Base-by-base conservation (phyloP, 2,329 filamentous ascomycete genomes). In the Talaromyces sp. region DNA sequence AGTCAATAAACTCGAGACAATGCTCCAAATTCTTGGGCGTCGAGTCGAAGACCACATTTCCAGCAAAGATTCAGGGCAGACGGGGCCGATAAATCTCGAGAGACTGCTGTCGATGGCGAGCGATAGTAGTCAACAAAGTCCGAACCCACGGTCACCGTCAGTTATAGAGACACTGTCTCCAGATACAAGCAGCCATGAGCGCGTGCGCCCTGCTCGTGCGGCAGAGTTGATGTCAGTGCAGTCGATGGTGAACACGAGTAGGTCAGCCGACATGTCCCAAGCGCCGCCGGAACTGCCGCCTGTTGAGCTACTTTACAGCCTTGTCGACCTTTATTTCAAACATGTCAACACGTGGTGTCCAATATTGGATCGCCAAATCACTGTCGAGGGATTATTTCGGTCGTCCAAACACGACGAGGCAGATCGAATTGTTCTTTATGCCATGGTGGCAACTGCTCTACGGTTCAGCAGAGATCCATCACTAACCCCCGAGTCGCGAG, bases 261-360 rank as follows among this genome's bases (percentile, higher is more conserved):
- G 50, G 50, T 31, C 50, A n/a, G 50, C 16, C 18, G 18, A 30
- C 31, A 52, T 33, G 44, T 16, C 72, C 9, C 70, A 76, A 61
- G 78, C 83, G 3, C 87, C 90, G 68, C 83, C 87, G 56, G 88
- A 90, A 61, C 82, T 92, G 31, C 89, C 89, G 1, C 89, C 89
- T 1, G 90, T 91, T 67, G 89, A 91, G 69, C 76, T 92, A 4
- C 77, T 91, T 0, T 92, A 91, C 68, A 83, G 86, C 1, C 76
- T 92, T 10, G 88, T 89, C 9, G 89, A 92, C 68, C 80, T 92
- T 0, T 92, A 91, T 72, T 92, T 92, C 69, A 90, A 90, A 65
- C 87, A 92, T 69, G 85, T 92, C 71, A 91, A 92, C 69, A 89
- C 88, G 0, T 92, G 89, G 89, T 96, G 92, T 72, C 92, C 93